phyloP scores from a whole-genome alignment of 805 yeast genomes.

The Lachancea lanzarotensis region DNA sequence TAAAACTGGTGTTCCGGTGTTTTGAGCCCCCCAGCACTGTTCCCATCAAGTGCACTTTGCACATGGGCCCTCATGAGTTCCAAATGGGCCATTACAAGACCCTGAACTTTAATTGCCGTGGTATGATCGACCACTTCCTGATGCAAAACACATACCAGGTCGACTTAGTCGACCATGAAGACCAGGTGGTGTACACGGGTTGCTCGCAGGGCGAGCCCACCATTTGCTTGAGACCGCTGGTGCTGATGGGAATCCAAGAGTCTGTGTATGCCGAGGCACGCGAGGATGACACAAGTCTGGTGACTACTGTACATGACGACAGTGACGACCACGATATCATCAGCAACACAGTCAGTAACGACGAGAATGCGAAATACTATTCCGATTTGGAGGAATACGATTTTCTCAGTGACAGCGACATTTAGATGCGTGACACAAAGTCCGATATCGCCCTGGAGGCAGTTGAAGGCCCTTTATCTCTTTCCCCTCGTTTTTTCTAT shows the following conservation, averaged over 20 bases:
- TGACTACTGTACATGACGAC: slow-evolving; percentile 5
- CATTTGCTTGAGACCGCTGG: slow-evolving; percentile 6
- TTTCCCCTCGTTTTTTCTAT: too few relatives aligned
- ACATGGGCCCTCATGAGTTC: slow-evolving; percentile 21
- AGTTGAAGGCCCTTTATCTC: not conserved
- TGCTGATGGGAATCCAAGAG: slow-evolving; percentile 3
- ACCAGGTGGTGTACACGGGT: slow-evolving; percentile 11
- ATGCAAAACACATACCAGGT: slow-evolving; percentile 11
- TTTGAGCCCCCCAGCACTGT: slow-evolving; percentile 3
- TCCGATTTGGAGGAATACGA: slow-evolving; percentile 24
- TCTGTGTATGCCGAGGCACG: slow-evolving; percentile 9
- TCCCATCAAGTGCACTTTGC: slow-evolving; percentile 13
- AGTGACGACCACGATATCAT: slow-evolving; percentile 13
- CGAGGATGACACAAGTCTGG: not conserved
- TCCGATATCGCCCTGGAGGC: not conserved
- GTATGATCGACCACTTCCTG: slow-evolving; percentile 11
- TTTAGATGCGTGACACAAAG: not conserved
- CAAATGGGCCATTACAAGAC: slow-evolving; percentile 14
- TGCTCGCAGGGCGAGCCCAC: slow-evolving; percentile 2
- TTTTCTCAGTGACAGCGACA: slow-evolving; percentile 23
- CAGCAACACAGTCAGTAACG: slow-evolving; percentile 19
- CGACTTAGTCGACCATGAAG: slow-evolving; percentile 11
- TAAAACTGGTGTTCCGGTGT: slow-evolving; percentile 10
- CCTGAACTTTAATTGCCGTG: slow-evolving; percentile 15
- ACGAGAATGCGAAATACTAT: slow-evolving; percentile 12